A percentile compares a stretch with the other conserved stretches of the same genome.
Conservation (phyloP, 306 rosid genomes). For the Hippophae rhamnoides region DNA sequence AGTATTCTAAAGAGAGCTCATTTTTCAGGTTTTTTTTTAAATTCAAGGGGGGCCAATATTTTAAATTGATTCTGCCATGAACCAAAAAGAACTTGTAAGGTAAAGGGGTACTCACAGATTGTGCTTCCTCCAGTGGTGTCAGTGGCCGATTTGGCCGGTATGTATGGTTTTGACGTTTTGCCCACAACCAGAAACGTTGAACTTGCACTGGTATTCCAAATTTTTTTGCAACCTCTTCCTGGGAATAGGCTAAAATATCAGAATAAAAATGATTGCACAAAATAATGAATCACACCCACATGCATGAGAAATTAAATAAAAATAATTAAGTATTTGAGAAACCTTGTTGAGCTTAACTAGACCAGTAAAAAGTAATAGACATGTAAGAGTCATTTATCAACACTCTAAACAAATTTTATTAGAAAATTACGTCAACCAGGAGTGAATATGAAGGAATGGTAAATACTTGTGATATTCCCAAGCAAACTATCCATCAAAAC, state of each 20-base stretch:
- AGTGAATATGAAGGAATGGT: too few species aligned
- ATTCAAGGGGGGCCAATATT: not conserved
- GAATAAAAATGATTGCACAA: conserved; percentile 2
- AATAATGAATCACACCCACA: not conserved
- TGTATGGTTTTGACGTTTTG: conserved; percentile 73
- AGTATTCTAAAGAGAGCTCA: not conserved
- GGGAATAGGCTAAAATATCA: conserved; percentile 13
- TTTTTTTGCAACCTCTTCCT: conserved; percentile 88
- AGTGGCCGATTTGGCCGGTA: conserved; percentile 81
- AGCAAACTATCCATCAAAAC: too few species aligned
- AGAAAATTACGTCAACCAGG: too few species aligned
- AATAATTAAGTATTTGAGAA: too few species aligned
- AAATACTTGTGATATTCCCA: not conserved
- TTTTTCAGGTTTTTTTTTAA: not conserved
- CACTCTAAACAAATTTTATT: too few species aligned
- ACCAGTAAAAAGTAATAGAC: too few species aligned
- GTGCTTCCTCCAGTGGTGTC: conserved; percentile 66
- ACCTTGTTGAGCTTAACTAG: too few species aligned
- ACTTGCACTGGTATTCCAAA: conserved; percentile 75
- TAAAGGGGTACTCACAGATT: conserved; percentile 40
- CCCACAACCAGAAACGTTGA: conserved; percentile 92
- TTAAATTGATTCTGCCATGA: not conserved
- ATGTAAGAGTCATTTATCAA: too few species aligned
- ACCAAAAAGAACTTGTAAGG: not conserved
- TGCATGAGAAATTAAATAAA: not conserved